phyloP scores from a whole-genome alignment of 108 stramenopile species.

The Nannochloropsis salina region DNA sequence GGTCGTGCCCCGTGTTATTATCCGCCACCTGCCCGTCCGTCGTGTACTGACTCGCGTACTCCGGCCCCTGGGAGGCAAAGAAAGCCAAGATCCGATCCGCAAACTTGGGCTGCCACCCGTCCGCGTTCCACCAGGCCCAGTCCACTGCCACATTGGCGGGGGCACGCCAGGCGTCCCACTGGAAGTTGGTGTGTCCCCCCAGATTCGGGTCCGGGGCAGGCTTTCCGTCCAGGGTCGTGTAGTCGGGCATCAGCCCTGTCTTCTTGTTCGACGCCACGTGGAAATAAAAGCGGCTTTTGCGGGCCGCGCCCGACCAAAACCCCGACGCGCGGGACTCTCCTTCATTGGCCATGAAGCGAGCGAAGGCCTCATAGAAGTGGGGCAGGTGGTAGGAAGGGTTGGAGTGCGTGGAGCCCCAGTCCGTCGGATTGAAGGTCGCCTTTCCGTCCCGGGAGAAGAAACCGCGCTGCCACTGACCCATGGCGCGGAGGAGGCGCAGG shows the following conservation, averaged over 20 bases:
- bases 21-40: neutral
- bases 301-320: neutral
- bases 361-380: slow-evolving; percentile 13
- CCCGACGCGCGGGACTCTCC: neutral
- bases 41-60: neutral
- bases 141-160: neutral
- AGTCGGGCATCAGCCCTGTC: neutral
- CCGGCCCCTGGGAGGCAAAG: slow-evolving; percentile 7
- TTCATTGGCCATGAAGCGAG: neutral
- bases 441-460: neutral
- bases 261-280: neutral
- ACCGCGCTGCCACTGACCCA: neutral
- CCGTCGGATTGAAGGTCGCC: neutral
- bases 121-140: neutral
- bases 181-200: neutral
- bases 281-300: neutral
- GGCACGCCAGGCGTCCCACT: slow-evolving; percentile 4
- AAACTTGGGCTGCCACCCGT: neutral
- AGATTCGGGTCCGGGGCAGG: neutral
- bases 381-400: neutral
- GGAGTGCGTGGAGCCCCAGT: neutral
- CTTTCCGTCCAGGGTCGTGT: neutral
- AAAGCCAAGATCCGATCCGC: neutral
- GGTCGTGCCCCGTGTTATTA: neutral
- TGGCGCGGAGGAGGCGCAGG: neutral